phyloP scores from a whole-genome alignment of 1,139 yeast genomes.

The Yarrowia galli region DNA sequence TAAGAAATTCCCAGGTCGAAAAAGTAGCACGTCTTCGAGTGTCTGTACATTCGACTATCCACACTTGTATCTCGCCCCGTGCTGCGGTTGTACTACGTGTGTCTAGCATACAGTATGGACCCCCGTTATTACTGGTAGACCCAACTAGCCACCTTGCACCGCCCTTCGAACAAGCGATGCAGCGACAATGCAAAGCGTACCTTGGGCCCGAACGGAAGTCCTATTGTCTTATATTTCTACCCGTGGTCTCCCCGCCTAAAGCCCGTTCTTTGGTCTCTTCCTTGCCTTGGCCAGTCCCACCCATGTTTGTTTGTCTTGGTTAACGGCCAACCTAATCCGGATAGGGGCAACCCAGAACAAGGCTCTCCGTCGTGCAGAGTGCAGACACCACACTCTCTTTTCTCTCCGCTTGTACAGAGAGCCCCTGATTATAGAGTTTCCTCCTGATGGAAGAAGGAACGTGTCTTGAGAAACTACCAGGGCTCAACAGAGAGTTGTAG shows the following conservation, averaged over 20 bases:
- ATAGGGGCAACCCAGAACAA: neutral
- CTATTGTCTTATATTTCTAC: conserved; percentile 11
- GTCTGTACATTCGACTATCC: too few species aligned
- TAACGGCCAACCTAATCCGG: conserved; percentile 15
- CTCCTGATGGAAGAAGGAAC: neutral
- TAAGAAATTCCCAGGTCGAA: neutral
- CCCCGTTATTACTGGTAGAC: too few species aligned
- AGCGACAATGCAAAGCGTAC: conserved; percentile 28
- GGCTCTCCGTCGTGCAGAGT: neutral
- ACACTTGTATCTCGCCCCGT: too few species aligned
- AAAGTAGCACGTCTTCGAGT: neutral
- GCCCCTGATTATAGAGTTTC: conserved; percentile 16
- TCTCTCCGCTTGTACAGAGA: conserved; percentile 1
- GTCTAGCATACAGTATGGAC: too few species aligned
- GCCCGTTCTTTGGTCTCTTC: neutral
- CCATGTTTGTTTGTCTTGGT: conserved; percentile 20
- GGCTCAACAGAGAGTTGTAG: conserved; percentile 3
- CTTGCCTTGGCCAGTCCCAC: neutral
- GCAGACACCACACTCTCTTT: conserved; percentile 1
- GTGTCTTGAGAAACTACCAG: neutral
- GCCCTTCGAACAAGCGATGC: conserved; percentile 9
- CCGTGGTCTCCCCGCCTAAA: neutral
- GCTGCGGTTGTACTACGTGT: too few species aligned
- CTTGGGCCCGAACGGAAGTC: conserved; percentile 7
- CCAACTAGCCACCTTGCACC: too few species aligned